phyloP scores from a whole-genome alignment of 106 monocot species.

The Dactylorhiza incarnata region DNA sequence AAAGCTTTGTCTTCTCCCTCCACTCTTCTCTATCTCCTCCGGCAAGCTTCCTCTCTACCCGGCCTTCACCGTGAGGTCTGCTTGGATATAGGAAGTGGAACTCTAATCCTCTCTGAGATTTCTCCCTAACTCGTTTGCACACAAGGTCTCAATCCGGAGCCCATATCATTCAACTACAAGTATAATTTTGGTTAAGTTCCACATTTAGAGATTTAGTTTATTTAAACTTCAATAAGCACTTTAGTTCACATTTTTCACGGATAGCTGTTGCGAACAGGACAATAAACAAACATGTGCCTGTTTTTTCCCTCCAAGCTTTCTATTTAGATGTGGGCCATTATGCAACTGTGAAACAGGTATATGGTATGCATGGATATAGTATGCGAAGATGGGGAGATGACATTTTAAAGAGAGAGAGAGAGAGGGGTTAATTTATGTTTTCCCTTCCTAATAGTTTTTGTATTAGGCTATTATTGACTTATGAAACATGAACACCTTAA shows the following conservation, averaged over 20 bases:
- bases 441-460: background rate
- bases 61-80: too few species aligned
- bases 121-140: too few species aligned
- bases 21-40: too few species aligned
- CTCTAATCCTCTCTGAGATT: too few species aligned
- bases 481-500: background rate
- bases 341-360: background rate
- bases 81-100: too few species aligned
- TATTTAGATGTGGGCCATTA: background rate
- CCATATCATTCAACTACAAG: too few species aligned
- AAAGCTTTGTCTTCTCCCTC: too few species aligned
- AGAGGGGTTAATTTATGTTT: background rate
- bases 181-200: too few species aligned
- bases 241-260: too few species aligned
- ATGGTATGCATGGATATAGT: background rate
- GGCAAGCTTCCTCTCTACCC: too few species aligned
- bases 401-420: background rate
- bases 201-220: background rate
- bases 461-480: background rate
- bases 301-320: background rate
- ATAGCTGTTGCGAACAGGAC: background rate
- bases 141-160: too few species aligned
- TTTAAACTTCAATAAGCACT: background rate
- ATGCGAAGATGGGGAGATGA: background rate
- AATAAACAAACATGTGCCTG: background rate